Evolutionary conservation across 768 basidiomycete species (phyloP), one percentile per base, ranked within the genome.

Genomic region (Boletus coccyginus): DNA sequence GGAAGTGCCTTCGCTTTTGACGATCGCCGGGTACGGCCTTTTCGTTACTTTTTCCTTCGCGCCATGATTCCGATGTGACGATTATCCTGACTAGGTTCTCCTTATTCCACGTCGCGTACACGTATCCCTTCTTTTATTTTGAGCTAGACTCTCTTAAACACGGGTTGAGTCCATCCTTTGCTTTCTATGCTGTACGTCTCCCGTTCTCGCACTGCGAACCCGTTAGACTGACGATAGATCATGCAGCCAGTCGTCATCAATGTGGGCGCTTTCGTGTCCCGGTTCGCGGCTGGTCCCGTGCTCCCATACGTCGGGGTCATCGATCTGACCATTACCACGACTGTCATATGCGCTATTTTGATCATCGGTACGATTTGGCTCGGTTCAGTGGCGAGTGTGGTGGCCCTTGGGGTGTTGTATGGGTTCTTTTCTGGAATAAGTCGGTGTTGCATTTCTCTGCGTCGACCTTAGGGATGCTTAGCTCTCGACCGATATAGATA

Each of bases 51-150:
- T 27, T 36, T 17, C 6, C 7, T 31, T 31, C 5, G 2, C 7
- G 3, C 14, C 11, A 29, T 43, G 21, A 41, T 35, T 7, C 42
- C 19, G 10, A 53, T 46, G n/a, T 7, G 13, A 45, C 5, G 7
- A 35, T 32, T 13, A 36, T 45, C 32, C 16, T 21, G n/a, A 3
- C 19, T 17, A 70, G 69, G 36, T 64, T 60, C 19, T 55, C 44
- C 17, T 45, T 66, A 27, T 74, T 74, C 32, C 69, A 78, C 17
- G 58, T 70, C 1, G 79, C 77, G 1, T 65, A 77, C 32, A 77
- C 75, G 55, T 81, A 78, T 48, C 81, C 84, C 0, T 73, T 80
- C 42, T 85, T 82, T 66, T 86, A 83, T 65, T 70, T 87, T 19
- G 85, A 87, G 60, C 62, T 85, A 9, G 77, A 82, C 46, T 75